These are phyloP conservation scores for Cerioporus squamosus DNA, from an alignment of 1,284 basidiomycete species.

Conservation along the genomic window DNA sequence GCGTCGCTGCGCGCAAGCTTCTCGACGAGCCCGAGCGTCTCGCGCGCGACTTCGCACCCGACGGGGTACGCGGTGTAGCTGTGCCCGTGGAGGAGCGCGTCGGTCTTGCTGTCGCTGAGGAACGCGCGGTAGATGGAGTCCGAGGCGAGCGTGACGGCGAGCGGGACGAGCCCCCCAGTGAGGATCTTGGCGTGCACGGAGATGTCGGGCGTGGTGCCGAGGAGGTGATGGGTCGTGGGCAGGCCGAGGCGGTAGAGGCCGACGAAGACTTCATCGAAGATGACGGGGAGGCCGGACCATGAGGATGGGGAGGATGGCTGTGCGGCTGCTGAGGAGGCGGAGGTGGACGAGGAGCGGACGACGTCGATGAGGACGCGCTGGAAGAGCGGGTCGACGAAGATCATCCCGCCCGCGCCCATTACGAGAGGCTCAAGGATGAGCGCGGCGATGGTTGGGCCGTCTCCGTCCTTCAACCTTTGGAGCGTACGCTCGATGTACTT, in stretches of 20 bases:
- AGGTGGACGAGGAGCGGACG: conserved; percentile 52
- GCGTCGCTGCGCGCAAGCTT: conserved; percentile 47
- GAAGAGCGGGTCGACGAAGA: conserved; percentile 97
- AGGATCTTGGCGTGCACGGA: conserved; percentile 93
- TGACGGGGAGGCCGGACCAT: conserved; percentile 85
- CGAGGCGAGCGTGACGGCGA: conserved; percentile 85
- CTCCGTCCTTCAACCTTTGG: conserved; percentile 47
- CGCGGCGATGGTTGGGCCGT: conserved; percentile 59
- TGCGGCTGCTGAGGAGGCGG: conserved; percentile 14
- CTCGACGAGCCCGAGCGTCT: conserved; percentile 74
- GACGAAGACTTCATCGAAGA: conserved; percentile 97
- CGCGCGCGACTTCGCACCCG: conserved; percentile 90
- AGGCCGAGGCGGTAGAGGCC: conserved; percentile 89
- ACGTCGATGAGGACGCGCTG: conserved; percentile 87
- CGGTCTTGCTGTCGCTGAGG: conserved; percentile 74
- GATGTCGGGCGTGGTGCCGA: conserved; percentile 84
- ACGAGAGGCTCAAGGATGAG: conserved; percentile 92
- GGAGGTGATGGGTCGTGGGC: conserved; percentile 63
- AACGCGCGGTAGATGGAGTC: conserved; percentile 85
- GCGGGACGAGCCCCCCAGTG: conserved; percentile 91
- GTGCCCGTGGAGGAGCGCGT: conserved; percentile 93
- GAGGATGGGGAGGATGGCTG: conserved; percentile 26
- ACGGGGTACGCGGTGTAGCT: conserved; percentile 93
- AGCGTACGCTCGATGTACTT: conserved; percentile 62
- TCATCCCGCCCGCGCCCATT: conserved; percentile 97